Evolutionary conservation across 2,329 filamentous ascomycete genomes (phyloP), one percentile per base, ranked within the genome.

Genomic region (Hansfordia pulvinata): DNA sequence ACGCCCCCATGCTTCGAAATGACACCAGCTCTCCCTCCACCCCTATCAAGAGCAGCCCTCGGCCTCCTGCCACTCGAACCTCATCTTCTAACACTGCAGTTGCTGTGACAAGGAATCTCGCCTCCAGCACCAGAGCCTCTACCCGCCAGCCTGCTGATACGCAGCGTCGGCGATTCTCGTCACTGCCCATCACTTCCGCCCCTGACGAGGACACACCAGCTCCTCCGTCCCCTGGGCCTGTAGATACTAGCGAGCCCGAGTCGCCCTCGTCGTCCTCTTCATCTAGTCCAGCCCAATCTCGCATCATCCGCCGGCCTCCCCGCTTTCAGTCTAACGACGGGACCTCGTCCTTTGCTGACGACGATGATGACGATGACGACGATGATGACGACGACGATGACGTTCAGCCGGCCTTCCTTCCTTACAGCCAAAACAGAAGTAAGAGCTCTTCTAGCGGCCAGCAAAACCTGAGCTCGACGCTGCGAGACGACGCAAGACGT

Each of bases 241-340:
- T 44, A 12, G 59, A 62, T 16, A 60, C 49, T 4, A 43, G 45
- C 30, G 48, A 44, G 4, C 43, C 44, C 1, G 36, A 28, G n/a
- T 38, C 40, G 2, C 46, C 48, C 1, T 50, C 50, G 0, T 50
- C 49, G 0, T 47, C 47, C 1, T 41, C 37, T 1, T 46, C 56
- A 16, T 69, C 63, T 1, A 60, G 58, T 34, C 63, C 64, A 1
- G 67, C 62, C 4, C 62, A 72, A 40, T 73, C 67, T 10, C 59
- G 68, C 30, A 71, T 73, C 35, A 71, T 73, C 39, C 63, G 65
- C 13, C 62, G 69, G 3, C 69, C 69, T 3, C 68, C 69, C 8
- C 58, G 64, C 12, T 69, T 62, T 30, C 54, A 60, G 25, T 32
- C 31, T 35, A 43, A 39, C 11, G 54, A 60, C n/a, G 44, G 42